Base-by-base conservation (phyloP, 2,329 filamentous ascomycete genomes). In the Penicillium sclerotiorum region DNA sequence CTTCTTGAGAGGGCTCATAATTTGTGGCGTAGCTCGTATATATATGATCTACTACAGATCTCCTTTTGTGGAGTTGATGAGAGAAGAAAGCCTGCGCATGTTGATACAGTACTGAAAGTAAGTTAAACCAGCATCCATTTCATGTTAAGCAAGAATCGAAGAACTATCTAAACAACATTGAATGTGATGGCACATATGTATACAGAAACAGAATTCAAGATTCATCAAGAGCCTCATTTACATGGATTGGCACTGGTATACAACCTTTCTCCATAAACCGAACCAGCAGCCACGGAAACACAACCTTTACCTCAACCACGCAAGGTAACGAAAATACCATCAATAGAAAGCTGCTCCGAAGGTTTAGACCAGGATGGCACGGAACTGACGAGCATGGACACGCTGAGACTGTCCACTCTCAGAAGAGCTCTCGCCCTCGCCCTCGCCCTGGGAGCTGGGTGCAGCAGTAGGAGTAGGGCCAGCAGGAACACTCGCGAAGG, bases 311-410 rank as follows among this genome's bases (percentile, higher is more conserved):
- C 36, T 55, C 50, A 39, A 37, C 39, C 52, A 57, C 46, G 50
- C 25, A n/a, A n/a, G 27, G 42, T 42, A 52, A 30, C 41, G 38
- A 42, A 11, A 36, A 43, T 45, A 18, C 43, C 47, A 23, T 13
- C 37, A 50, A 47, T 23, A 41, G 35, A 40, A 49, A 38, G 15
- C 28, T 20, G 41, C 18, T 12, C 13, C 20, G 13, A 5, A 27
- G 17, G 23, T 52, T 47, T 60, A 65, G 8, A 45, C 46, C 40
- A 49, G 30, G 35, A 61, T 37, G 30, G 54, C 58, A 8, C 47
- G 57, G 37, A 64, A 53, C 39, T 67, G 63, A 53, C 63, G 63
- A 30, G 62, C 57, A 27, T 65, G 64, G 12, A 53, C 30, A 27
- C 63, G 63, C 28, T 57, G 45, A 42, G 61, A 56, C 32, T 41